Evolutionary conservation across 1,139 yeast species (phyloP), one percentile per base, ranked within the genome.

Genomic region (Neolecta irregularis): DNA sequence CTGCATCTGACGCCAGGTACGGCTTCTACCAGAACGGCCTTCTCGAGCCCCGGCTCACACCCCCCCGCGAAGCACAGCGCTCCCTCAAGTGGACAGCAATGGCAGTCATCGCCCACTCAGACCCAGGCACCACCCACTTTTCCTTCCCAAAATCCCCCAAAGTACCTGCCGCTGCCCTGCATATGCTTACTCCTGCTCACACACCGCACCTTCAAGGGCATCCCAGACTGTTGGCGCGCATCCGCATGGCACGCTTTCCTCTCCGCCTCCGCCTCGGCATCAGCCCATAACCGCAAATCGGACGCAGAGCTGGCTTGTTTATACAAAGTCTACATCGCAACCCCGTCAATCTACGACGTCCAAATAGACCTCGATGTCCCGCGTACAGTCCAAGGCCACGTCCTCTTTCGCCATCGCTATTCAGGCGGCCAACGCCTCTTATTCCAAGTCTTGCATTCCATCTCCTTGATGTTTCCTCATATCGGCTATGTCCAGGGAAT

Each of bases 341-440:
- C 26, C 32, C 24, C 25, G 26, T 17, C 31, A 21, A 35, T 4
- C 24, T 33, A 30, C n/a, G 49, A 46, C 33, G 36, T 37, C n/a
- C 49, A 46, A 26, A 45, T 46, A 25, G 47, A 46, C 21, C 44
- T 46, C 18, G 49, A 46, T 33, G 48, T 46, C 8, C 49, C 49
- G 4, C 45, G 49, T 8, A 46, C 49, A 3, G 37, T 43, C 12
- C 37, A 37, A 23, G 30, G 39, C 4, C 49, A 46, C 25, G 46
- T 46, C 15, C 34, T 46, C 31, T 46, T 46, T 26, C 42, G 42
- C 9, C 38, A 37, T 16, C 40, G 47, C 6, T 45, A 45, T 33
- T 32, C 31, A n/a, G 48, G 47, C 12, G 49, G 43, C 8, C 41
- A 41, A 31, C 37, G 41, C 6, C 24, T 34, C 12, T 34, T 46